Percentiles rank a stretch among this genome's conserved stretches.
These are phyloP conservation scores for Samsoniella hepiali DNA, from an alignment of 2,329 filamentous ascomycete genomes.

Conservation along the genomic window DNA sequence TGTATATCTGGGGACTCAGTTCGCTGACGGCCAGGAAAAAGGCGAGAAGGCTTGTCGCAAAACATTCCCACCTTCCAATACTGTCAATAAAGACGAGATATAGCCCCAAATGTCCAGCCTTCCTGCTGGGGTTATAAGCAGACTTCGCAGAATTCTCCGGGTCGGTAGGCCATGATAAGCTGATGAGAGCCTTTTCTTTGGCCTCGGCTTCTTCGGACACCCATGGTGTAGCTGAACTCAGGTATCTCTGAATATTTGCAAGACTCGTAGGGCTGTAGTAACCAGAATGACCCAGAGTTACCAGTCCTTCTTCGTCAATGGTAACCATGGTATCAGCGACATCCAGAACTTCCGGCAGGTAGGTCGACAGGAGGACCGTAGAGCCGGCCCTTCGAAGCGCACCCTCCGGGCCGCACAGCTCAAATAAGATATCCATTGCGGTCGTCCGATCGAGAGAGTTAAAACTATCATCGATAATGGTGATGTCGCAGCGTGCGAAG, in stretches of 20 bases:
- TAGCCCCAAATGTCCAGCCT: background rate
- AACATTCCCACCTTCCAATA: background rate
- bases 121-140: background rate
- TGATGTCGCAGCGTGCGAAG: background rate
- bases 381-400: background rate
- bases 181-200: background rate
- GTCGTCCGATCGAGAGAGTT: background rate
- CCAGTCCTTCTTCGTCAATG: background rate
- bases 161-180: background rate
- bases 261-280: background rate
- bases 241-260: background rate
- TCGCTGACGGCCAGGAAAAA: background rate
- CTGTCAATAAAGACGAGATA: constrained; percentile 3
- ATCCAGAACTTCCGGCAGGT: background rate
- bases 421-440: background rate
- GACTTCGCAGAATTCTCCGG: too few relatives aligned
- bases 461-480: background rate
- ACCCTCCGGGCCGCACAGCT: background rate
- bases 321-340: background rate
- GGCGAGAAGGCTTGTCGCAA: background rate
- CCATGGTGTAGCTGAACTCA: background rate
- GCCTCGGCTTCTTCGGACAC: background rate
- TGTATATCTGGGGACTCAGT: background rate
- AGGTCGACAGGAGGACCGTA: background rate
- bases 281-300: background rate